Conservation (phyloP, 1,284 basidiomycete genomes). For the Sanghuangporus sanghuang region DNA sequence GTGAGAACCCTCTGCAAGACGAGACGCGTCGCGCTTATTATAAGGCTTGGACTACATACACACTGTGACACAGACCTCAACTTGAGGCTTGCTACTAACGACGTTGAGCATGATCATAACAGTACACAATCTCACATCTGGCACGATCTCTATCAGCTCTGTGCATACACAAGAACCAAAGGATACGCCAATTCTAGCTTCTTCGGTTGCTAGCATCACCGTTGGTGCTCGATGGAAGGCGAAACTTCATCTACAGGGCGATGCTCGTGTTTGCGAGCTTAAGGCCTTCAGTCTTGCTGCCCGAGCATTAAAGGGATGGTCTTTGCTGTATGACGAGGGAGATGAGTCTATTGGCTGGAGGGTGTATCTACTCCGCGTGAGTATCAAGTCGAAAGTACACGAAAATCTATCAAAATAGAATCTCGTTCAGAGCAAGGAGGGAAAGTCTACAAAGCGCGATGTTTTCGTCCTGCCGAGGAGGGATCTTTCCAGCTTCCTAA, state of each 20-base stretch:
- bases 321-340: background rate
- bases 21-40: too few relatives aligned
- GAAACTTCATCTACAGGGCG: background rate
- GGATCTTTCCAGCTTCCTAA: conserved; percentile 54
- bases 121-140: conserved; percentile 7
- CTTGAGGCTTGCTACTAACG: too few relatives aligned
- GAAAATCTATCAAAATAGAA: background rate
- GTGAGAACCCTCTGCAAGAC: too few relatives aligned
- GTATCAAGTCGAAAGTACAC: background rate
- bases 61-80: too few relatives aligned
- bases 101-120: conserved; percentile 1
- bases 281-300: background rate
- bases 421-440: background rate
- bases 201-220: background rate
- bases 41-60: too few relatives aligned
- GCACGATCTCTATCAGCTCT: background rate
- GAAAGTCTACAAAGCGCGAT: background rate
- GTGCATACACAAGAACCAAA: background rate
- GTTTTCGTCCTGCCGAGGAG: conserved; percentile 54
- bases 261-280: conserved; percentile 4
- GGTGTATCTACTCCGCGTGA: conserved; percentile 6
- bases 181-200: conserved; percentile 1
- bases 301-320: conserved; percentile 3
- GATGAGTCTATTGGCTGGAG: conserved; percentile 5
- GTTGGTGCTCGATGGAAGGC: background rate